Evolutionary conservation across 495 filamentous ascomycete species (phyloP).

Genomic region (Penicillium verhagenii): DNA sequence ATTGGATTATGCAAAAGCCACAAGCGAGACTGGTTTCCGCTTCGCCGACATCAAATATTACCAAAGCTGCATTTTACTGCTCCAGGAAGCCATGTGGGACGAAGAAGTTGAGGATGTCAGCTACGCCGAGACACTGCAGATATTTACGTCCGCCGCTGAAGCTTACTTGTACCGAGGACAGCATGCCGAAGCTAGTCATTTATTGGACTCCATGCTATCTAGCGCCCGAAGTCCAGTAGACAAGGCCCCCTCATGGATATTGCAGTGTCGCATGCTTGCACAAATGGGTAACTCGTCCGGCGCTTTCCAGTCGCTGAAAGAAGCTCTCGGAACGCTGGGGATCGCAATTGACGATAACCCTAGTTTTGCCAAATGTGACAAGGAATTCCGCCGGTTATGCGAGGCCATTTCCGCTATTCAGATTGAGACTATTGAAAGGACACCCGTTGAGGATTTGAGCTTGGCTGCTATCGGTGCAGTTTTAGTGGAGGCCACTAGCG

Average conservation of each 20-base stretch:
- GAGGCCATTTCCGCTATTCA: slow-evolving; percentile 2
- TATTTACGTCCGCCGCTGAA: slow-evolving; percentile 5
- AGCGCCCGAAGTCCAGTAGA: slow-evolving; percentile 9
- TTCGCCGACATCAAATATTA: slow-evolving; percentile 4
- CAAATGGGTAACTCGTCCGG: slow-evolving; percentile 6
- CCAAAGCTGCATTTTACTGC: slow-evolving; percentile 1
- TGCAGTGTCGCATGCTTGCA: slow-evolving; percentile 8
- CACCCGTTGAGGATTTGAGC: slow-evolving; percentile 43
- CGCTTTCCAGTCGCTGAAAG: slow-evolving; percentile 2
- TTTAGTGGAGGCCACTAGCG: slow-evolving; percentile 66
- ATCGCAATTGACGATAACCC: slow-evolving; percentile 1
- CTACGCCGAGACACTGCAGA: slow-evolving; percentile 3
- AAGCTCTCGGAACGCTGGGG: not conserved
- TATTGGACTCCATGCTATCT: slow-evolving; percentile 2
- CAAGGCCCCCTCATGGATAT: slow-evolving; percentile 7
- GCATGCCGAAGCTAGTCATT: slow-evolving; percentile 1
- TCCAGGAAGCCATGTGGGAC: slow-evolving; percentile 5
- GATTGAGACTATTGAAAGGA: not conserved
- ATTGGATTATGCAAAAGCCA: slow-evolving; percentile 2
- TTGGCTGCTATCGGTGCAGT: slow-evolving; percentile 57
- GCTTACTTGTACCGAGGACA: not conserved
- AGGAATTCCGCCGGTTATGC: slow-evolving; percentile 3
- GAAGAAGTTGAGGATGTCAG: not conserved
- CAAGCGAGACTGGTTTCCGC: slow-evolving; percentile 8
- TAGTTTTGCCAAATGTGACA: slow-evolving; percentile 3